Evolutionary conservation across 2,329 filamentous ascomycete genomes (phyloP), one percentile per base, ranked within the genome.

Genomic region (Colletotrichum phormii): DNA sequence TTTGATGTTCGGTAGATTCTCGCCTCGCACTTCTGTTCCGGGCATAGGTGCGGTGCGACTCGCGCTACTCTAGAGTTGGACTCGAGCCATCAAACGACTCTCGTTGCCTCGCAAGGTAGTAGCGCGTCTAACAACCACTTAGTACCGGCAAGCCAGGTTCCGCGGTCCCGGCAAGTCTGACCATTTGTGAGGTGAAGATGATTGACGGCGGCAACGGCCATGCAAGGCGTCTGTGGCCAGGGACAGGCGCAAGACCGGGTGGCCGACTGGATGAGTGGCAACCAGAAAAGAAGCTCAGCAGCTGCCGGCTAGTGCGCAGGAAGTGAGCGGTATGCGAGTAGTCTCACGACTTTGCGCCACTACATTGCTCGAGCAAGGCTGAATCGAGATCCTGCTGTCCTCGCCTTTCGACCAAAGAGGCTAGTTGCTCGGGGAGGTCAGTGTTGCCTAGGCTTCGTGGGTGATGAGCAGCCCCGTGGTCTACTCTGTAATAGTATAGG

Each of bases 351-450:
- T 46, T 60, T 35, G 31, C 64, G 42, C 58, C 59, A 59, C 64
- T 26, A 35, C 31, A 26, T 18, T 46, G 31, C 64, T 31, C 29
- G 31, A n/a, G n/a, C 59, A 55, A 64, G 65, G 64, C 69, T 63
- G 69, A 42, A 68, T 68, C 51, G 51, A 63, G 69, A 71, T 71
- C 51, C 51, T 12, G 49, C 51, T 15, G 35, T 37, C n/a, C 7
- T 18, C 15, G 35, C 31, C 26, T 42, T 49, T 35, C 15, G 37
- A 24, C 58, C 42, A 53, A 31, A 60, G 11, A 53, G 51, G 51
- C n/a, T 33, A 26, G 24, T 35, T 24, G 33, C 31, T 42, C 33
- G 13, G 29, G 15, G n/a, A n/a, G 24, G 35, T 51, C 35, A 29
- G 59, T 35, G 29, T 31, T 61, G 4, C 26, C 26, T 29, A 11